Evolutionary conservation across 176 grass and related monocot species (phyloP).

Genomic region (Coix lacrymajobi): DNA sequence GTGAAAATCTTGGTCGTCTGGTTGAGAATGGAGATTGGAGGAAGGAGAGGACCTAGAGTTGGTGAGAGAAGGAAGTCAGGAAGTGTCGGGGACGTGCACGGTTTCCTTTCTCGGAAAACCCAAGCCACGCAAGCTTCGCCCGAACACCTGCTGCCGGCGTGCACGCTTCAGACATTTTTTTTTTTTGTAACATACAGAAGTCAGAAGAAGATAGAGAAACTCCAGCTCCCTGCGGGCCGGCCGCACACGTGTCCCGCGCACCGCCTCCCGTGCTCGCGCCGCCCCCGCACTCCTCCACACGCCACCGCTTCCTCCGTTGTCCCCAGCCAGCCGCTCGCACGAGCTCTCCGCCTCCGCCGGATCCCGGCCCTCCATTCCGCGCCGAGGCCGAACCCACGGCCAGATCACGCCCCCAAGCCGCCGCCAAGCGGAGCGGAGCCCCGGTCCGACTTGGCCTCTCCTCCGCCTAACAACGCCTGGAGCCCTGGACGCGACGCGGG

Average conservation of each 20-base stretch:
- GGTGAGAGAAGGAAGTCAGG: too few species aligned
- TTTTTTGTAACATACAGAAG: too few species aligned
- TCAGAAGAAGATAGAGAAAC: not conserved
- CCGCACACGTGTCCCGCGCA: constrained; percentile 9
- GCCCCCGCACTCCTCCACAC: not conserved
- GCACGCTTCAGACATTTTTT: not conserved
- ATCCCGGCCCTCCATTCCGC: not conserved
- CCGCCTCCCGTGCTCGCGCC: not conserved
- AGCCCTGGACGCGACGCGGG: not conserved
- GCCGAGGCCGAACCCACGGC: not conserved
- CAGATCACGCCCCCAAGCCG: not conserved
- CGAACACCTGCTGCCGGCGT: not conserved
- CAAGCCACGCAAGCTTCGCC: not conserved
- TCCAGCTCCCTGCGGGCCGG: not conserved
- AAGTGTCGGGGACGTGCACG: not conserved
- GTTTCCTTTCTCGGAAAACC: not conserved
- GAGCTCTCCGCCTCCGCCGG: not conserved
- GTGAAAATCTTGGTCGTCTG: too few species aligned
- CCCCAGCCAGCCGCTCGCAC: constrained; percentile 23
- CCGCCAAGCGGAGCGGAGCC: not conserved
- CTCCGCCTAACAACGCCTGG: not conserved
- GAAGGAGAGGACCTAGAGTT: too few species aligned
- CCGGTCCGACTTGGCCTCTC: not conserved
- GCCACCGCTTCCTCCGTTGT: not conserved
- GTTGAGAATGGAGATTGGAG: too few species aligned